A percentile compares a stretch with the other conserved stretches of the same genome.
Evolutionary conservation across 2,329 filamentous ascomycete species (phyloP).

Genomic region (Endoconidiophora laricicola): DNA sequence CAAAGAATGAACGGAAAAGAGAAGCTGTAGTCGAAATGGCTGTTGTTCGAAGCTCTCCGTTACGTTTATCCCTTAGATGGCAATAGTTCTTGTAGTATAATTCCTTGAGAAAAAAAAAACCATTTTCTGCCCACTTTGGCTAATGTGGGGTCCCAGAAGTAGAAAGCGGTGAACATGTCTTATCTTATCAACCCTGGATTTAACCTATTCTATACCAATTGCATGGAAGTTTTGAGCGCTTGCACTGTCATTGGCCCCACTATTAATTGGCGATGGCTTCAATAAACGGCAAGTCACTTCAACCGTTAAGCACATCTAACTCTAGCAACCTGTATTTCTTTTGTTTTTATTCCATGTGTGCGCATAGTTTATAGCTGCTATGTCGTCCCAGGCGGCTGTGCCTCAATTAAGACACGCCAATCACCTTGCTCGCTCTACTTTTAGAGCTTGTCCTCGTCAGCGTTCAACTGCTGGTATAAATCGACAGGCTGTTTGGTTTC

Average conservation of each 20-base stretch:
- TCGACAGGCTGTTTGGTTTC: constrained; percentile 1
- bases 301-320: background rate
- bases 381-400: constrained; percentile 12
- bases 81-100: background rate
- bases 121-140: constrained; percentile 9
- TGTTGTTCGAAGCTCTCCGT: background rate
- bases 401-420: constrained; percentile 11
- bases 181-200: constrained; percentile 10
- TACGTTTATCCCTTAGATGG: background rate
- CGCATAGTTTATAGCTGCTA: background rate
- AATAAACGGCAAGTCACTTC: background rate
- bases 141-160: background rate
- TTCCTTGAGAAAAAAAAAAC: constrained; percentile 6
- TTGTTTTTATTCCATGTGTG: constrained; percentile 6
- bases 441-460: too few relatives aligned
- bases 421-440: background rate
- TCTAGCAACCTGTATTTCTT: background rate
- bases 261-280: constrained; percentile 2
- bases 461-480: background rate
- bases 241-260: constrained; percentile 4
- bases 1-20: background rate
- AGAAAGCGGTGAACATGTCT: constrained; percentile 10
- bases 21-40: background rate
- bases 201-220: constrained; percentile 1
- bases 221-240: constrained; percentile 4